phyloP scores from a whole-genome alignment of 495 filamentous ascomycete genomes.

The Aspergillus baeticus region DNA sequence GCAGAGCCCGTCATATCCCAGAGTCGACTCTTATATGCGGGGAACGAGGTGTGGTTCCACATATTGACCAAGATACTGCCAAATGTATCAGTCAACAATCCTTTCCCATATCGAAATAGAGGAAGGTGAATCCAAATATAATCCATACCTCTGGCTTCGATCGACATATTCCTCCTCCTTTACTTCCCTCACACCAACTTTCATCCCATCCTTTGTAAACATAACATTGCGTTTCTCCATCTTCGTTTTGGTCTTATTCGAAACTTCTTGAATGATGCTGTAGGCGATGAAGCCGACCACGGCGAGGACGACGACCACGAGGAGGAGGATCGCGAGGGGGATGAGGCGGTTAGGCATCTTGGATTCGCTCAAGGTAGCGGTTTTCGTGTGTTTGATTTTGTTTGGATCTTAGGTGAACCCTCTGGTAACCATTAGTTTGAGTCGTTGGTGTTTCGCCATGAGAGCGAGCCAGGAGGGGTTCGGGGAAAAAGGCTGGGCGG shows the following conservation, averaged over 20 bases:
- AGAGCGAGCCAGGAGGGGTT: not conserved
- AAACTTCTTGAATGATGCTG: conserved; percentile 65
- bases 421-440: not conserved
- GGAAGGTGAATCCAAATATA: not conserved
- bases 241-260: conserved; percentile 63
- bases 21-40: conserved; percentile 57
- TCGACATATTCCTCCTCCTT: conserved; percentile 78
- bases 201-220: conserved; percentile 81
- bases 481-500: not conserved
- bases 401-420: not conserved
- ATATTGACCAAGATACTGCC: conserved; percentile 67
- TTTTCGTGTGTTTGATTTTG: not conserved
- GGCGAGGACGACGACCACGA: conserved; percentile 58
- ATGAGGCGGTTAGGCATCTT: conserved; percentile 51
- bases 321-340: conserved; percentile 71
- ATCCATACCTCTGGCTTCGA: conserved; percentile 67
- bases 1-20: conserved; percentile 46
- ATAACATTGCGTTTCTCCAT: conserved; percentile 81
- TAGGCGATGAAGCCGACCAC: conserved; percentile 75
- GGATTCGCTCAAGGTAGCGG: not conserved
- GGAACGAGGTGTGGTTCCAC: conserved; percentile 67
- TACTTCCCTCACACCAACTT: conserved; percentile 75
- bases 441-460: not conserved
- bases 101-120: not conserved
- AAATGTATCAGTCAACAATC: not conserved